Percentiles rank a stretch among this genome's conserved stretches.
phyloP scores from a whole-genome alignment of 2,329 filamentous ascomycete genomes.

The Alternaria postmessia region DNA sequence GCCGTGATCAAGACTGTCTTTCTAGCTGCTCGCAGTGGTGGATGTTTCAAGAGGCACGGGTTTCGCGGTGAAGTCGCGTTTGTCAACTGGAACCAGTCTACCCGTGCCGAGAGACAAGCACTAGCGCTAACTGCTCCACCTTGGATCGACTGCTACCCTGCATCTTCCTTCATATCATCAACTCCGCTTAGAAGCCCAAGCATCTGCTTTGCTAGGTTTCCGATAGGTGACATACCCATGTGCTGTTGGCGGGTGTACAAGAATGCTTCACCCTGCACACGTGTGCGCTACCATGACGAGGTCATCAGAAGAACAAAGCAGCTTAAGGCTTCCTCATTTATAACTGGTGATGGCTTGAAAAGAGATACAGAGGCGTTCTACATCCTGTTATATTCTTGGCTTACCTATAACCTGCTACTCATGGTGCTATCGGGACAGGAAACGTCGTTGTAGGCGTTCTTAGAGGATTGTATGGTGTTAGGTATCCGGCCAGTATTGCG shows the following conservation, averaged over 20 bases:
- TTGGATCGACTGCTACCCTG: slow-evolving; percentile 10
- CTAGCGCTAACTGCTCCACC: slow-evolving; percentile 19
- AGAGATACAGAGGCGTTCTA: neutral
- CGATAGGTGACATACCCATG: neutral
- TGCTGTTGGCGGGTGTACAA: neutral
- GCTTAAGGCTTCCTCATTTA: neutral
- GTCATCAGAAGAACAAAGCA: neutral
- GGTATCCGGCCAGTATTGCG: neutral
- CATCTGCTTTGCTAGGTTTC: neutral
- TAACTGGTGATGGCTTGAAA: neutral
- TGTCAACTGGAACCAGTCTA: slow-evolving; percentile 17
- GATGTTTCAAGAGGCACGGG: slow-evolving; percentile 32
- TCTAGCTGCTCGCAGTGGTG: slow-evolving; percentile 30
- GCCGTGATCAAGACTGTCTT: slow-evolving; percentile 24
- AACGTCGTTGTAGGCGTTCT: slow-evolving; percentile 7
- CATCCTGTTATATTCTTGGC: neutral
- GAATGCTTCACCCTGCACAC: neutral
- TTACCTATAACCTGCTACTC: slow-evolving; percentile 9
- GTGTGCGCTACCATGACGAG: neutral
- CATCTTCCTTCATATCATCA: neutral
- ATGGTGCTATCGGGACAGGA: slow-evolving; percentile 11
- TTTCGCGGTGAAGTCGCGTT: slow-evolving; percentile 33
- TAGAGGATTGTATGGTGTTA: slow-evolving; percentile 1
- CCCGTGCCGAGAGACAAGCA: slow-evolving; percentile 28
- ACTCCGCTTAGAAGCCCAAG: neutral